Conservation (phyloP, 2,329 filamentous ascomycete genomes). For the Xylaria polymorpha region DNA sequence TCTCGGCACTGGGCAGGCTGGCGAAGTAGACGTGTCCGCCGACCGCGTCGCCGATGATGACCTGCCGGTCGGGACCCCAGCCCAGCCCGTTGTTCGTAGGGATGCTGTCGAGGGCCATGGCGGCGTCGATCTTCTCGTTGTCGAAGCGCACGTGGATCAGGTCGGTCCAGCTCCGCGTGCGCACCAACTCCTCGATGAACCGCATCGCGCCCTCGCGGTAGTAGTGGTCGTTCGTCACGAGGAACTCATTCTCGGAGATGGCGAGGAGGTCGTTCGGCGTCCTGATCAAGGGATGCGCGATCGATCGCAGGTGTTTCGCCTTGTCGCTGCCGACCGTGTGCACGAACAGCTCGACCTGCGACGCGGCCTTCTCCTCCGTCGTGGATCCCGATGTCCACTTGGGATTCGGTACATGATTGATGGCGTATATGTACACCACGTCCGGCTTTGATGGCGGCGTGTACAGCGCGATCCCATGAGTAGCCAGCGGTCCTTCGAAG, state of each 20-base stretch:
- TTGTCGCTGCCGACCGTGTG: conserved; percentile 59
- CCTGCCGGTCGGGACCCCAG: conserved; percentile 57
- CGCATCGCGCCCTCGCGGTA: conserved; percentile 62
- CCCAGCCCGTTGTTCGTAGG: conserved; percentile 69
- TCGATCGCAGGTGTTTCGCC: conserved; percentile 61
- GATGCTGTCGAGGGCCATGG: conserved; percentile 57
- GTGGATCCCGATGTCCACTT: conserved; percentile 48
- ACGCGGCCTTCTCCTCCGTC: conserved; percentile 56
- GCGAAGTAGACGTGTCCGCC: conserved; percentile 62
- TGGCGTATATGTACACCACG: conserved; percentile 67
- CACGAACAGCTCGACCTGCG: conserved; percentile 69
- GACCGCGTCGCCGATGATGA: conserved; percentile 57
- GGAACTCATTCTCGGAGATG: conserved; percentile 59
- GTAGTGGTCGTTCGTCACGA: conserved; percentile 70
- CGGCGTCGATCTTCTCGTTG: conserved; percentile 54
- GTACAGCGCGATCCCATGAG: conserved; percentile 72
- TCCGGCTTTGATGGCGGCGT: conserved; percentile 55
- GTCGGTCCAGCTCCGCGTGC: conserved; percentile 60
- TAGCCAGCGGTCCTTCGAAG: conserved; percentile 65
- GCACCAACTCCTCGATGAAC: conserved; percentile 59
- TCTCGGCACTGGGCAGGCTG: conserved; percentile 42
- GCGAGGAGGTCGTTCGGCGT: conserved; percentile 71
- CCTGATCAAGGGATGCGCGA: conserved; percentile 63
- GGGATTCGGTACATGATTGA: conserved; percentile 68
- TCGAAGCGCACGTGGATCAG: conserved; percentile 59